Base-by-base conservation (phyloP, 306 rosid species). In the Malus orientalis region DNA sequence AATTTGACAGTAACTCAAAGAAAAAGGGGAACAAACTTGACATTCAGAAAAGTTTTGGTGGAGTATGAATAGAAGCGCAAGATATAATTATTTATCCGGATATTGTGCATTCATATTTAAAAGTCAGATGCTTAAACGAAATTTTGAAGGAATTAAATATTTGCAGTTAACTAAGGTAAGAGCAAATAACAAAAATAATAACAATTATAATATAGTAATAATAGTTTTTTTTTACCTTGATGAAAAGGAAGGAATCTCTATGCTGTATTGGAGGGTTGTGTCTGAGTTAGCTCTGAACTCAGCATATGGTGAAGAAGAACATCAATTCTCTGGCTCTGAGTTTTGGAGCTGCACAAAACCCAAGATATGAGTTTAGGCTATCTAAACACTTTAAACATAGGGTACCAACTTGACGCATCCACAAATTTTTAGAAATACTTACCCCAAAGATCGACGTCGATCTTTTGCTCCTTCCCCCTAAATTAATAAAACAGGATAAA, bases 271-370 rank as follows among this genome's bases (percentile, higher is more conserved):
- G 92, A 71, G 84, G 85, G 45, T 62, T 89, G 80, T 45, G 84
- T 63, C 78, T 83, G 66, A 76, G 78, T 53, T 59, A 96, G 86
- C 85, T 96, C 99, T 18, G 93, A 80, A 82, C 99, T 96, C 90
- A 92, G 78, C 93, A 96, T 96, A 83, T 92, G 98, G 87, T 96
- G 98, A 76, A 96, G 99, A 82, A 96, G 99, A 70, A 27, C 69
- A 71, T 89, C 97, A 81, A 89, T 91, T 86, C 97, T 96, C 76
- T 89, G 96, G 82, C 93, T 96, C 64, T 78, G 89, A 69, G 90
- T 6, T 85, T 92, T 96, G 42, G 96, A 87, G 81, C 99, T 96
- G 91, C 80, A 89, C 54, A 70, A 81, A 60, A 87, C 51, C 76
- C 73, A 68, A 69, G 23, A 80, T 63, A 61, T 33, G 42, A 27